A percentile compares a stretch with the other conserved stretches of the same genome.
These are phyloP conservation scores for Purshia tridentata DNA, from an alignment of 306 rosid genomes.

Conservation along the genomic window DNA sequence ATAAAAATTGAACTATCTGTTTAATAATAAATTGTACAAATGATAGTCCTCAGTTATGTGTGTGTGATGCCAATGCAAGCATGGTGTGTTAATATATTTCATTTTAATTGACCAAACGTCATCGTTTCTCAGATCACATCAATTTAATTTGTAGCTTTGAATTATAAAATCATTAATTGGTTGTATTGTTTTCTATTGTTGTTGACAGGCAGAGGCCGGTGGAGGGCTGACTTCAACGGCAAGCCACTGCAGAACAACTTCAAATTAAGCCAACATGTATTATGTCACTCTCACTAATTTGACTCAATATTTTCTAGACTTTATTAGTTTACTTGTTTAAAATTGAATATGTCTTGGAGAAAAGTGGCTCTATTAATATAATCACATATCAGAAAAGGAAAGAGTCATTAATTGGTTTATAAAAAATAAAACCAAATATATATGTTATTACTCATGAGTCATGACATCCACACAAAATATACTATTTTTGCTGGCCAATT, in stretches of 20 bases:
- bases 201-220: conserved; percentile 15
- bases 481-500: no score
- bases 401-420: no score
- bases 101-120: neutral
- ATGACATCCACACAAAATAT: no score
- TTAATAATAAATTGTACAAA: neutral
- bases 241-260: conserved; percentile 12
- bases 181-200: neutral
- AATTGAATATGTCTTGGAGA: no score
- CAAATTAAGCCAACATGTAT: neutral
- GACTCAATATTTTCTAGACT: neutral
- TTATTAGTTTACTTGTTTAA: neutral
- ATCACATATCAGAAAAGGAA: no score
- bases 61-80: neutral
- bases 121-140: neutral
- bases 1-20: neutral
- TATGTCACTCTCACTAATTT: neutral
- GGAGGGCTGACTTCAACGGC: conserved; percentile 14
- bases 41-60: neutral
- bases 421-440: no score
- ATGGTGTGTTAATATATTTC: neutral
- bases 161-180: neutral
- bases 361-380: no score
- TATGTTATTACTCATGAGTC: no score
- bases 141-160: neutral